phyloP scores from a whole-genome alignment of 2,329 filamentous ascomycete genomes.

The Aspergillus eucalypticola region DNA sequence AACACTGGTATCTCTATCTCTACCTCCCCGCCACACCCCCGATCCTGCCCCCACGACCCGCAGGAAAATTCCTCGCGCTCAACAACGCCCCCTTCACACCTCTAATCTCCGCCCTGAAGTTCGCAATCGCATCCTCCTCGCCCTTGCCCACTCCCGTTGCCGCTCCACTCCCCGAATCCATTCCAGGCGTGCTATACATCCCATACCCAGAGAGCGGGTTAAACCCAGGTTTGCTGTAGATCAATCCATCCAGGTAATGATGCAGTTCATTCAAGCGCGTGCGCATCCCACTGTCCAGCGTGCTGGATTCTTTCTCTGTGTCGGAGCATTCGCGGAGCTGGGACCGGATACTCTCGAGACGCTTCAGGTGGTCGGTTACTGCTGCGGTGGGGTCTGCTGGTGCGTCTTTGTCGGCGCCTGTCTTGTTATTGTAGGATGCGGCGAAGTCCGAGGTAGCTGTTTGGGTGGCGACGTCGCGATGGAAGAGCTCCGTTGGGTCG shows the following conservation, averaged over 20 bases:
- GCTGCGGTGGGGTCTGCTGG: constrained; percentile 25
- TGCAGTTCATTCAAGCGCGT: constrained; percentile 47
- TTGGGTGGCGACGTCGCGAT: constrained; percentile 64
- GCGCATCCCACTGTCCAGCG: constrained; percentile 36
- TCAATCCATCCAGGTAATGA: constrained; percentile 54
- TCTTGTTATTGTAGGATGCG: constrained; percentile 18
- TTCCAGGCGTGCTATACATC: constrained; percentile 35
- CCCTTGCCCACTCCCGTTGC: constrained; percentile 38
- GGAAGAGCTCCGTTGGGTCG: constrained; percentile 65
- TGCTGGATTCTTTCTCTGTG: constrained; percentile 38
- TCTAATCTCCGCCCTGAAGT: constrained; percentile 61
- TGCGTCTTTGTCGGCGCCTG: constrained; percentile 24
- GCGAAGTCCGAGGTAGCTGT: constrained; percentile 54
- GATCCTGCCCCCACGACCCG: constrained; percentile 31
- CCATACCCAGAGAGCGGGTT: constrained; percentile 34
- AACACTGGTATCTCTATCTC: neutral
- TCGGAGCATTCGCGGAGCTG: constrained; percentile 53
- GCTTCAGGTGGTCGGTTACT: constrained; percentile 43
- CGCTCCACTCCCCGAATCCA: constrained; percentile 22
- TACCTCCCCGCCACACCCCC: constrained; percentile 19
- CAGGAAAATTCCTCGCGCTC: constrained; percentile 62
- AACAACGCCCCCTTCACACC: constrained; percentile 64
- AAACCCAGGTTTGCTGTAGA: constrained; percentile 39
- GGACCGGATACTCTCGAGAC: constrained; percentile 53
- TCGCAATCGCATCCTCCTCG: constrained; percentile 59